Percentiles rank a stretch among this genome's conserved stretches.
Evolutionary conservation across 2,329 filamentous ascomycete species (phyloP).

Genomic region (Fusarium hainanense): DNA sequence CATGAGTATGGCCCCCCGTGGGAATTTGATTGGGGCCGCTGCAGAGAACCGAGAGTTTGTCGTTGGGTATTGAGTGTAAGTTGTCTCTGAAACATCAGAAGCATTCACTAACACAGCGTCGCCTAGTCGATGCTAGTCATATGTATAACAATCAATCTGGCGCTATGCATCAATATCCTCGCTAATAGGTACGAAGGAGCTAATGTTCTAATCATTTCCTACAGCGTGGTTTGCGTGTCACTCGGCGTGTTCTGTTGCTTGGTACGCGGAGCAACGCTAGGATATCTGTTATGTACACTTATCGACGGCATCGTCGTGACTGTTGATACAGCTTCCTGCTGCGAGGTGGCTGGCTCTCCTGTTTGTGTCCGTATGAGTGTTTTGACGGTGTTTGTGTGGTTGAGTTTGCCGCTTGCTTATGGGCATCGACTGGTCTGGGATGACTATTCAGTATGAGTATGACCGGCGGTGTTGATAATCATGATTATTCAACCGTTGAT

Average conservation of each 20-base stretch:
- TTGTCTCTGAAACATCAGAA: not conserved
- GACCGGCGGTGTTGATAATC: too few species aligned
- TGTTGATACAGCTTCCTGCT: not conserved
- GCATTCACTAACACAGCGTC: too few species aligned
- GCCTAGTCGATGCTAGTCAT: not conserved
- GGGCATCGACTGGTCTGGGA: not conserved
- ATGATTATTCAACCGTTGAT: too few species aligned
- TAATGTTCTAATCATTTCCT: not conserved
- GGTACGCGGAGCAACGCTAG: not conserved
- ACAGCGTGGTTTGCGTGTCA: too few species aligned
- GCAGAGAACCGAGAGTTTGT: not conserved
- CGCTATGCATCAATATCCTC: not conserved
- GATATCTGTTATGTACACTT: not conserved
- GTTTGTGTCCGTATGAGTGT: not conserved
- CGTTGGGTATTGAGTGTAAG: not conserved
- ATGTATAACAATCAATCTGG: not conserved
- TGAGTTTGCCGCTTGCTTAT: not conserved
- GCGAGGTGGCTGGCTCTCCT: not conserved
- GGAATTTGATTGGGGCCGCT: not conserved
- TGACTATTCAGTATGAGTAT: too few species aligned
- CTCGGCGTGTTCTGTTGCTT: not conserved
- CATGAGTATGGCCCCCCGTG: too few species aligned
- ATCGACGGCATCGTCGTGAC: not conserved
- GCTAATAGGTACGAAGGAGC: too few species aligned
- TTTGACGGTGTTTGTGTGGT: not conserved